These are phyloP conservation scores for Ogataea henricii DNA, from an alignment of 805 yeast species.

Conservation along the genomic window DNA sequence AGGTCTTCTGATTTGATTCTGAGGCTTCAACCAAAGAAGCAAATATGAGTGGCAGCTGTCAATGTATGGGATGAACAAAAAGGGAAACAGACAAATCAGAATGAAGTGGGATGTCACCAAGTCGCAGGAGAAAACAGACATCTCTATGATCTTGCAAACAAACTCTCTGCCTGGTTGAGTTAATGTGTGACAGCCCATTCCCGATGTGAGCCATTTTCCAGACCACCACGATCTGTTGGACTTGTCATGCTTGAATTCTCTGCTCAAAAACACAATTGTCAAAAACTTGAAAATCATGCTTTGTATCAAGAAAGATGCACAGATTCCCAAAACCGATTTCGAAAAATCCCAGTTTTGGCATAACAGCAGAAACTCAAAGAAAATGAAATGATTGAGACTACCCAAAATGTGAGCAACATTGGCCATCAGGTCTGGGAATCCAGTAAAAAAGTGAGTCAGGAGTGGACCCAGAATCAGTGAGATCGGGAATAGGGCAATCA, in stretches of 20 bases:
- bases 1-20: slow-evolving; percentile 48
- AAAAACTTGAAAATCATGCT: slow-evolving; percentile 54
- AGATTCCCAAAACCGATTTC: slow-evolving; percentile 60
- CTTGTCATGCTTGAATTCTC: slow-evolving; percentile 62
- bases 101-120: slow-evolving; percentile 59
- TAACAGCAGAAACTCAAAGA: slow-evolving; percentile 66
- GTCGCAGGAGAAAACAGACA: slow-evolving; percentile 70
- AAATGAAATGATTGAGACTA: slow-evolving; percentile 51
- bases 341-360: slow-evolving; percentile 69
- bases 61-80: slow-evolving; percentile 61
- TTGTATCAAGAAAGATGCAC: slow-evolving; percentile 57
- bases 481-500: slow-evolving; percentile 43
- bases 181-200: slow-evolving; percentile 60
- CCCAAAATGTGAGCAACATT: slow-evolving; percentile 54
- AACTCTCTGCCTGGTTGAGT: slow-evolving; percentile 68
- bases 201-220: slow-evolving; percentile 66
- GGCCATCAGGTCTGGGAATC: slow-evolving; percentile 57
- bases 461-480: slow-evolving; percentile 55
- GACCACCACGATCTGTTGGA: slow-evolving; percentile 80
- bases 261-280: slow-evolving; percentile 52
- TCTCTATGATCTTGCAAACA: slow-evolving; percentile 62
- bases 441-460: slow-evolving; percentile 42
- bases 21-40: slow-evolving; percentile 61
- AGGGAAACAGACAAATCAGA: slow-evolving; percentile 58
- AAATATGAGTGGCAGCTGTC: slow-evolving; percentile 68